These are phyloP conservation scores for Leishmania arabica DNA, from an alignment of 208 protist genomes.

Conservation along the genomic window DNA sequence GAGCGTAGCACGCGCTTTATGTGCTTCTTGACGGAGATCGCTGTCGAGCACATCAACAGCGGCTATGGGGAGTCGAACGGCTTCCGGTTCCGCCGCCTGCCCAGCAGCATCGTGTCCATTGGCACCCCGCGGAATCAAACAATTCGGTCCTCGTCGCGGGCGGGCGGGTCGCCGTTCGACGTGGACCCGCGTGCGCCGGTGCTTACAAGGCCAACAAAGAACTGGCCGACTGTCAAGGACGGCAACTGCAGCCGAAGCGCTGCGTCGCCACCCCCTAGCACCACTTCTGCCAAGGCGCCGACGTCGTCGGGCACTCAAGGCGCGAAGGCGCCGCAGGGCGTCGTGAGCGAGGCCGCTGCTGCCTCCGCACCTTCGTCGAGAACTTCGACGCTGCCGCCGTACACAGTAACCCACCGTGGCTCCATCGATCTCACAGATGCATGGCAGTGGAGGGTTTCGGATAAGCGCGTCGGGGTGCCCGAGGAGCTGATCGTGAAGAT, in stretches of 20 bases:
- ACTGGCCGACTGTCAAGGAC: constrained; percentile 19
- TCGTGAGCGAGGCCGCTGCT: neutral
- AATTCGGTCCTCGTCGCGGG: constrained; percentile 36
- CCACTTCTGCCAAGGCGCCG: neutral
- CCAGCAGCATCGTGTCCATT: constrained; percentile 52
- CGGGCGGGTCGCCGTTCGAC: constrained; percentile 53
- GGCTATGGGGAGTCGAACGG: constrained; percentile 81
- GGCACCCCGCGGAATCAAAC: constrained; percentile 88
- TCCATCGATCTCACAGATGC: constrained; percentile 76
- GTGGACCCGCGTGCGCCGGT: constrained; percentile 44
- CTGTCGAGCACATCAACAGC: constrained; percentile 91
- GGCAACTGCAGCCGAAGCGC: neutral
- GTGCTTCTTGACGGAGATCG: constrained; percentile 92
- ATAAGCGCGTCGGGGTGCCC: constrained; percentile 78
- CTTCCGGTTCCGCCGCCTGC: constrained; percentile 71
- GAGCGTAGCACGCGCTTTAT: constrained; percentile 80
- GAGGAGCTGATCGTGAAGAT: constrained; percentile 81
- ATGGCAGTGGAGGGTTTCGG: constrained; percentile 78
- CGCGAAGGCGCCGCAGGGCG: neutral
- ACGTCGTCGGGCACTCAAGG: neutral
- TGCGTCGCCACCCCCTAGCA: neutral
- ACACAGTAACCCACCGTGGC: constrained; percentile 79
- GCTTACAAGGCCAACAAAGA: constrained; percentile 52
- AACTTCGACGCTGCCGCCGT: constrained; percentile 43
- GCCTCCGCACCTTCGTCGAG: neutral